Evolutionary conservation across 306 rosid species (phyloP), one percentile per base, ranked within the genome.

Genomic region (Dalbergia cultrata): DNA sequence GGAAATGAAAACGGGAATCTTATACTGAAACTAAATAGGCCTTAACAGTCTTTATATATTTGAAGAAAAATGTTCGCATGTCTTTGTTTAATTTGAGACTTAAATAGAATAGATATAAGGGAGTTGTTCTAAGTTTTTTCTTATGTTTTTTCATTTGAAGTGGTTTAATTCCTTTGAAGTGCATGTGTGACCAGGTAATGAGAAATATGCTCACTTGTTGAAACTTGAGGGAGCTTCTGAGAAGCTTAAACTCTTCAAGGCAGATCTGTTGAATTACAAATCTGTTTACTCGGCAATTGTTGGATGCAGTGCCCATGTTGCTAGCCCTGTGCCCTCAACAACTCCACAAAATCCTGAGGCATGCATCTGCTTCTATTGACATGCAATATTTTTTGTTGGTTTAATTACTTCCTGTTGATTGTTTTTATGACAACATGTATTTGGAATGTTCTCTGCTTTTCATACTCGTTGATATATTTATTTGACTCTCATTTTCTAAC

Each of bases 251-350:
- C 79, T 86, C 53, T 83, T 83, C 60, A 75, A 86, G 34, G 88
- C 88, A 54, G 92, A 86, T 54, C 18, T 86, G 37, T 60, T 88
- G 44, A 41, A 43, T 39, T 86, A 81, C 0, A 71, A 79, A n/a
- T 83, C 87, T 50, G 39, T 88, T n/a, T n/a, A 10, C 69, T 72
- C 88, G 0, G 88, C 90, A 56, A 70, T 88, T 62, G 54, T 16
- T 66, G 88, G 92, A 22, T 88, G 88, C 71, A 18, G 41, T 71
- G 87, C 80, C 58, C 90, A 88, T 68, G 86, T 86, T 76, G 90
- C 92, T 56, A 6, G 88, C 53, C 92, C 92, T 61, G 90, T 86
- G 4, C 92, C 92, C 22, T 67, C 88, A 9, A 33, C 71, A 0
- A 5, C 50, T 17, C 75, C 41, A 39, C 3, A 80, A 21, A 83